These are phyloP conservation scores for Lagenaria siceraria DNA, from an alignment of 306 rosid genomes.

Conservation along the genomic window DNA sequence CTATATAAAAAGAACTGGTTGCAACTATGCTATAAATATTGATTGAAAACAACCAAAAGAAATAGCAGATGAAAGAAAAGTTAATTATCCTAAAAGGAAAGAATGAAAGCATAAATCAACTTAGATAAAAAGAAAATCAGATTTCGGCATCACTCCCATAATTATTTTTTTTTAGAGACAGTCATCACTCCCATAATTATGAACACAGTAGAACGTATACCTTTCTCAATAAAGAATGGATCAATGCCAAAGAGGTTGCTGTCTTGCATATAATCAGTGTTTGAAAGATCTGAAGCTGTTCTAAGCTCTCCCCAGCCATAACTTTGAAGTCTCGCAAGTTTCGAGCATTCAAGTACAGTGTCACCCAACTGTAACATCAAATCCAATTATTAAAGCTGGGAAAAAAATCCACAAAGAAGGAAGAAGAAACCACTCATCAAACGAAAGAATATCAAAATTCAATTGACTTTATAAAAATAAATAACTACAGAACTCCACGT, in stretches of 20 bases:
- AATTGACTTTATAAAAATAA: neutral
- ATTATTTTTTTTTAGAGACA: too few relatives aligned
- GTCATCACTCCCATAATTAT: neutral
- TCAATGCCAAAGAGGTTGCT: conserved; percentile 49
- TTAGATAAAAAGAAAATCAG: neutral
- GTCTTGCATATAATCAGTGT: conserved; percentile 19
- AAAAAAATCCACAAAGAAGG: neutral
- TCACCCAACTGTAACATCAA: conserved; percentile 28
- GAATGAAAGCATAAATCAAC: neutral
- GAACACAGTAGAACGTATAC: conserved; percentile 12
- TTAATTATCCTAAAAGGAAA: neutral
- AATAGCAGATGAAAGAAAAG: neutral
- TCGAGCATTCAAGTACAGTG: conserved; percentile 19
- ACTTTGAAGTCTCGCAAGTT: conserved; percentile 45
- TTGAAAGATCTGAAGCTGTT: conserved; percentile 14
- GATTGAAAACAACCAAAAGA: neutral
- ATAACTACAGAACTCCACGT: neutral
- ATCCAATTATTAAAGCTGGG: neutral
- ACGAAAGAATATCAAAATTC: neutral
- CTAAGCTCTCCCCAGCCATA: conserved; percentile 66
- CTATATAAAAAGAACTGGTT: neutral
- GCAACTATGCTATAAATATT: neutral
- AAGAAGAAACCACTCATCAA: neutral
- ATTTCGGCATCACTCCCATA: neutral
- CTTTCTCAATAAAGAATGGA: conserved; percentile 73